phyloP scores from a whole-genome alignment of 306 rosid genomes.

The Vicia villosa region DNA sequence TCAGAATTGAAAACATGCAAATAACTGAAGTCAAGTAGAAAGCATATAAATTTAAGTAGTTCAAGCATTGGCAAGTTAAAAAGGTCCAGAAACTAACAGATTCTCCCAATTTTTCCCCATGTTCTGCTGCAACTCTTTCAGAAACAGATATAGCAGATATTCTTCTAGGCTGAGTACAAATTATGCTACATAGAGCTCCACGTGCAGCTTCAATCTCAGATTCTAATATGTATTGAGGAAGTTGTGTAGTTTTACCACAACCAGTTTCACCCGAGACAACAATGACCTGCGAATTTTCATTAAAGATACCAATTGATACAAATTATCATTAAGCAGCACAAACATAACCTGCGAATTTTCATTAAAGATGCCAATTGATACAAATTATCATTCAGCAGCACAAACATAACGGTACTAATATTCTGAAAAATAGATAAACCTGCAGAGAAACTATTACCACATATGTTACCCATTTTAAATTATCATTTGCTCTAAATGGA shows the following conservation, averaged over 20 bases:
- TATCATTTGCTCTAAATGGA: conserved; percentile 9
- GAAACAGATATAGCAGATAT: conserved; percentile 99
- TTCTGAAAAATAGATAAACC: conserved; percentile 29
- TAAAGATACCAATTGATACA: conserved; percentile 26
- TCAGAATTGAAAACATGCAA: conserved; percentile 35
- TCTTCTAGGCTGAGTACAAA: conserved; percentile 98
- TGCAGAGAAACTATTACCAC: conserved; percentile 27
- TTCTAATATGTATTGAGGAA: conserved; percentile 95
- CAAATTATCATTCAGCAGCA: conserved; percentile 33
- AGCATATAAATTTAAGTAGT: conserved; percentile 25
- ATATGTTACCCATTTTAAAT: conserved; percentile 25
- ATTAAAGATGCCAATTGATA: conserved; percentile 28
- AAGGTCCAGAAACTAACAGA: conserved; percentile 68
- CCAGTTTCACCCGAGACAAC: conserved; percentile 97
- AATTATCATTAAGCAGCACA: conserved; percentile 34
- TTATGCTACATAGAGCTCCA: conserved; percentile 82
- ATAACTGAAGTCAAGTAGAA: conserved; percentile 17
- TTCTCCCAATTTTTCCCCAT: conserved; percentile 96
- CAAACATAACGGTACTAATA: conserved; percentile 26
- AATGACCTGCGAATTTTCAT: conserved; percentile 62
- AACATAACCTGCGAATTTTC: conserved; percentile 59
- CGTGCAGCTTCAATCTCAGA: conserved; percentile 75
- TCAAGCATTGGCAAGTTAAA: conserved; percentile 33
- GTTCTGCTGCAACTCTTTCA: conserved; percentile 96
- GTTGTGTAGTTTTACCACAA: conserved; percentile 98